These are phyloP conservation scores for Alternaria alternata DNA, from an alignment of 2,329 filamentous ascomycete species.

Conservation along the genomic window DNA sequence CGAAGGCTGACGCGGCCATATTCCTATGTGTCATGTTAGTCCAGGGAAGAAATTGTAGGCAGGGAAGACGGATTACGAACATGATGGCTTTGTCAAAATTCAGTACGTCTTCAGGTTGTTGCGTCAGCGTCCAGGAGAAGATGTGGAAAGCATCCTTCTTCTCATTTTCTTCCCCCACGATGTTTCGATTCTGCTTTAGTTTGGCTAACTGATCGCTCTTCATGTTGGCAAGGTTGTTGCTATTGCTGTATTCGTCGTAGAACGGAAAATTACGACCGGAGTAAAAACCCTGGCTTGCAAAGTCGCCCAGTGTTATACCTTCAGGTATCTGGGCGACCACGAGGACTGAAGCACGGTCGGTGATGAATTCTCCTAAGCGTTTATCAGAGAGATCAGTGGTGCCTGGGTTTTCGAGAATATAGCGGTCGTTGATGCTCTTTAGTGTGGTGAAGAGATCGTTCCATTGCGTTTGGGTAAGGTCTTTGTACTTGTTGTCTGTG, in stretches of 20 bases:
- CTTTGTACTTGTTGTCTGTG: slow-evolving; percentile 49
- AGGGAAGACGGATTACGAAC: neutral
- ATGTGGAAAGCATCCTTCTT: slow-evolving; percentile 48
- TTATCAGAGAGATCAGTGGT: slow-evolving; percentile 42
- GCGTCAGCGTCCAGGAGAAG: slow-evolving; percentile 50
- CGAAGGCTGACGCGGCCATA: slow-evolving; percentile 39
- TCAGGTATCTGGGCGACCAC: slow-evolving; percentile 45
- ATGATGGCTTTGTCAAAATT: slow-evolving; percentile 46
- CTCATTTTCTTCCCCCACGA: slow-evolving; percentile 28
- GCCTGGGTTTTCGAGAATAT: slow-evolving; percentile 32
- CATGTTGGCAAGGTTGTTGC: slow-evolving; percentile 44
- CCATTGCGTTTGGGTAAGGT: slow-evolving; percentile 52
- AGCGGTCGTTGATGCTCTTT: slow-evolving; percentile 53
- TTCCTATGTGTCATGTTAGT: slow-evolving; percentile 22
- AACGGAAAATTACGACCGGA: slow-evolving; percentile 43
- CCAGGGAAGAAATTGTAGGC: neutral
- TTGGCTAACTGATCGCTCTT: slow-evolving; percentile 50
- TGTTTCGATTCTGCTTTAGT: slow-evolving; percentile 40
- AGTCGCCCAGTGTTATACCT: slow-evolving; percentile 39
- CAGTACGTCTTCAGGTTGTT: slow-evolving; percentile 44
- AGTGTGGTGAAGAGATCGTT: slow-evolving; percentile 56
- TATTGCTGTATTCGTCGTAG: slow-evolving; percentile 50
- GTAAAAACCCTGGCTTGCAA: slow-evolving; percentile 49
- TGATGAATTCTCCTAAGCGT: slow-evolving; percentile 50
- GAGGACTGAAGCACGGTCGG: slow-evolving; percentile 47